Conservation (phyloP, 257 asterid genomes). For the Penstemon davidsonii region DNA sequence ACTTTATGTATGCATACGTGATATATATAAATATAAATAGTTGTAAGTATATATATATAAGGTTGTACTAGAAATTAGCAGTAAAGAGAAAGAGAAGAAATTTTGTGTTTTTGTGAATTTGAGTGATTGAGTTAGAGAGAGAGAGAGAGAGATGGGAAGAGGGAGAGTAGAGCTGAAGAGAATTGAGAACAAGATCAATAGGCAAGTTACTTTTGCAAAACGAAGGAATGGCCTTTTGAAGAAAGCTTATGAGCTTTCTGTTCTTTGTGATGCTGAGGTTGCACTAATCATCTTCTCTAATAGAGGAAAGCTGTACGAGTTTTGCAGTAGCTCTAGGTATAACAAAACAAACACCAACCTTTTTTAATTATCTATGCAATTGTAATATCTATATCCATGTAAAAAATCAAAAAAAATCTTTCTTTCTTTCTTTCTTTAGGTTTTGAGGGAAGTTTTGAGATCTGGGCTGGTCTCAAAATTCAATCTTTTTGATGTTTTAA, state of each 20-base stretch:
- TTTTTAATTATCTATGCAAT: background rate
- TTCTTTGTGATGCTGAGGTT: slow-evolving; percentile 92
- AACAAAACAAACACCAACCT: slow-evolving; percentile 26
- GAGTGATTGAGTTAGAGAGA: background rate
- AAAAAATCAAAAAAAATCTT: background rate
- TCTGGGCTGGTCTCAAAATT: background rate
- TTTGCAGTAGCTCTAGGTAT: slow-evolving; percentile 99
- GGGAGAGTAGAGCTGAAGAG: slow-evolving; percentile 92
- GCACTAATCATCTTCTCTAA: slow-evolving; percentile 98
- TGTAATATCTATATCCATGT: slow-evolving; percentile 24
- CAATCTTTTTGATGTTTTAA: background rate
- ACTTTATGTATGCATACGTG: background rate
- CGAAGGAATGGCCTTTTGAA: slow-evolving; percentile 90
- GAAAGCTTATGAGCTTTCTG: slow-evolving; percentile 97
- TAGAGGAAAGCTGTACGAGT: slow-evolving; percentile 98
- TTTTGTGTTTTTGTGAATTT: slow-evolving; percentile 18
- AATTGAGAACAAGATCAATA: slow-evolving; percentile 94
- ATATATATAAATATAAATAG: background rate
- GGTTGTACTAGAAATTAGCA: slow-evolving; percentile 4
- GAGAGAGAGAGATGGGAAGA: slow-evolving; percentile 54
- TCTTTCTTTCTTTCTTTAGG: background rate
- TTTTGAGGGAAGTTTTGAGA: slow-evolving; percentile 5
- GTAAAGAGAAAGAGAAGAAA: slow-evolving; percentile 23
- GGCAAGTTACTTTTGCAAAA: slow-evolving; percentile 96
- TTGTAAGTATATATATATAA: background rate